These are phyloP conservation scores for Mesotaenium endlicherianum DNA, from an alignment of 139 green algal species.

Conservation along the genomic window DNA sequence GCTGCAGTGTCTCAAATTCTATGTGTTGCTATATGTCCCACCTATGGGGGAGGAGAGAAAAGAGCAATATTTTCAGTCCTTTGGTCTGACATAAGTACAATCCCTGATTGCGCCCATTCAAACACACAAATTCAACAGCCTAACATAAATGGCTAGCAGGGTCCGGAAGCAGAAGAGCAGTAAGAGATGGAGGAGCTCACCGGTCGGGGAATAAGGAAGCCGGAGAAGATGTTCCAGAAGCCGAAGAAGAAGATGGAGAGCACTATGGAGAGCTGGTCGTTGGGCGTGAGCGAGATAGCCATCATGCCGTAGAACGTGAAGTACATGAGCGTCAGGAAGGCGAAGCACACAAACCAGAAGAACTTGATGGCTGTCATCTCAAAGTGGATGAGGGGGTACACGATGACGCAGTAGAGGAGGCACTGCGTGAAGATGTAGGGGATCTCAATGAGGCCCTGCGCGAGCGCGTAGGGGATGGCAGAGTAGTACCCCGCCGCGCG, in stretches of 20 bases:
- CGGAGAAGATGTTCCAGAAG: slow-evolving; percentile 57
- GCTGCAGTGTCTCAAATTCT: no score
- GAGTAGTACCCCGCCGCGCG: slow-evolving; percentile 50
- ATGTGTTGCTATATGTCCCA: no score
- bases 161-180: no score
- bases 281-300: slow-evolving; percentile 55
- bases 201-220: slow-evolving; percentile 49
- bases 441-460: slow-evolving; percentile 15
- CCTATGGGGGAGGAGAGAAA: no score
- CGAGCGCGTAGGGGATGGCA: slow-evolving; percentile 50
- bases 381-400: slow-evolving; percentile 52
- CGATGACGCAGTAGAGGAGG: slow-evolving; percentile 47
- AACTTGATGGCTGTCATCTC: slow-evolving; percentile 58
- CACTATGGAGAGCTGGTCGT: slow-evolving; percentile 42
- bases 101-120: no score
- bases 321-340: slow-evolving; percentile 56
- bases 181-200: background rate
- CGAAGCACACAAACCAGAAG: slow-evolving; percentile 62
- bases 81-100: no score
- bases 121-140: no score
- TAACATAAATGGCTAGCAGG: no score
- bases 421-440: slow-evolving; percentile 14
- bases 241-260: slow-evolving; percentile 52
- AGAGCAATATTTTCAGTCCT: no score
- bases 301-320: slow-evolving; percentile 64